Percentiles rank a stretch among this genome's conserved stretches.
Conservation (phyloP, 495 filamentous ascomycete genomes). For the Astrocystis sublimbata region DNA sequence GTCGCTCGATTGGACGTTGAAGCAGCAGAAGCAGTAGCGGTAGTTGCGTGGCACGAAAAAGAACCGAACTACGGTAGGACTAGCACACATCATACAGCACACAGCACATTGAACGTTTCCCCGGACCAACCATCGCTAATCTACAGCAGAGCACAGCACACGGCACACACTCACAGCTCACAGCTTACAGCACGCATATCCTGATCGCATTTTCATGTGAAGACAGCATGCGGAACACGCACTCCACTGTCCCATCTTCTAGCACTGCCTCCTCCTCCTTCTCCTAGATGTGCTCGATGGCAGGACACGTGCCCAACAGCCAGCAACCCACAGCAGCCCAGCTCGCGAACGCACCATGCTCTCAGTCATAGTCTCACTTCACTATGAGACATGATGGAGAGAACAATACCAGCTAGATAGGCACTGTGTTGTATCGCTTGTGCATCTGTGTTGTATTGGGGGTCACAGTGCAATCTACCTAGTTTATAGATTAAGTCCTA, state of each 20-base stretch:
- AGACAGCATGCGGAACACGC: not conserved
- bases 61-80: not conserved
- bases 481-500: too few relatives aligned
- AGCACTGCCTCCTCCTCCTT: too few relatives aligned
- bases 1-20: constrained; percentile 14
- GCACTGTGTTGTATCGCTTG: constrained; percentile 12
- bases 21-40: constrained; percentile 2
- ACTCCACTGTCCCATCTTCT: too few relatives aligned
- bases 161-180: too few relatives aligned
- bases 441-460: too few relatives aligned
- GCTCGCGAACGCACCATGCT: too few relatives aligned
- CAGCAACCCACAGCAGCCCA: not conserved
- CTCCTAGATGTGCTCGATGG: not conserved
- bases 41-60: not conserved
- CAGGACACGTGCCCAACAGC: constrained; percentile 17
- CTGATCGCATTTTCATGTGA: not conserved
- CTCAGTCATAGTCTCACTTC: too few relatives aligned
- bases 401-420: not conserved
- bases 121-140: not conserved
- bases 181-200: not conserved
- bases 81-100: too few relatives aligned
- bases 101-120: not conserved
- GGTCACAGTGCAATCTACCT: too few relatives aligned
- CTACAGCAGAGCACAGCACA: too few relatives aligned
- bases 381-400: constrained; percentile 15